Evolutionary conservation across 1,284 basidiomycete genomes (phyloP).

Genomic region (Anthracocystis walkeri): DNA sequence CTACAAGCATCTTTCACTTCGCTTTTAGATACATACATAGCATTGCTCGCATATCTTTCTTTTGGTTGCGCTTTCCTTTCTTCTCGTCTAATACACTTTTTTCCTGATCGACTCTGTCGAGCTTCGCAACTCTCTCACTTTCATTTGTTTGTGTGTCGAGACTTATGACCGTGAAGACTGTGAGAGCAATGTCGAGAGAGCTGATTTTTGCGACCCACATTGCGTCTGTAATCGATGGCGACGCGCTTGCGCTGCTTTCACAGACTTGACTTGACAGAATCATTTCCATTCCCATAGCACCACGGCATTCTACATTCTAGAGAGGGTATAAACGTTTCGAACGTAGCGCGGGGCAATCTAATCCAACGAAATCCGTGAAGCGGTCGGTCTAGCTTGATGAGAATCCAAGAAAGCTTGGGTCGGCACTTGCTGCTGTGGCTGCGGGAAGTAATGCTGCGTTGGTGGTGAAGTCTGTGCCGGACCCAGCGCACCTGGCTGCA

Average conservation of each 20-base stretch:
- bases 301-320: neutral
- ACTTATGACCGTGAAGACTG: too few relatives aligned
- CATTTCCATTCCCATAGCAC: neutral
- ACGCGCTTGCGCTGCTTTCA: too few relatives aligned
- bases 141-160: too few relatives aligned
- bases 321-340: neutral
- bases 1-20: neutral
- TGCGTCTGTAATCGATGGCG: too few relatives aligned
- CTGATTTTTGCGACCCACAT: too few relatives aligned
- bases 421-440: slow-evolving; percentile 3
- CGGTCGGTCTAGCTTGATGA: neutral
- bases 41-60: slow-evolving; percentile 1
- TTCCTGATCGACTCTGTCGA: slow-evolving; percentile 5
- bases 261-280: too few relatives aligned
- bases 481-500: slow-evolving; percentile 1
- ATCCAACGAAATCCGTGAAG: slow-evolving; percentile 7
- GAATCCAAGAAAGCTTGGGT: neutral
- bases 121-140: neutral
- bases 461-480: neutral
- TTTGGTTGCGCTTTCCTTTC: neutral
- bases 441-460: neutral
- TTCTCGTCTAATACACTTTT: neutral
- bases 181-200: too few relatives aligned
- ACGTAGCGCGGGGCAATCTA: neutral
- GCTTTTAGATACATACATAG: neutral